These are phyloP conservation scores for Chlorella sorokiniana DNA, from an alignment of 139 green algal species.

Conservation along the genomic window DNA sequence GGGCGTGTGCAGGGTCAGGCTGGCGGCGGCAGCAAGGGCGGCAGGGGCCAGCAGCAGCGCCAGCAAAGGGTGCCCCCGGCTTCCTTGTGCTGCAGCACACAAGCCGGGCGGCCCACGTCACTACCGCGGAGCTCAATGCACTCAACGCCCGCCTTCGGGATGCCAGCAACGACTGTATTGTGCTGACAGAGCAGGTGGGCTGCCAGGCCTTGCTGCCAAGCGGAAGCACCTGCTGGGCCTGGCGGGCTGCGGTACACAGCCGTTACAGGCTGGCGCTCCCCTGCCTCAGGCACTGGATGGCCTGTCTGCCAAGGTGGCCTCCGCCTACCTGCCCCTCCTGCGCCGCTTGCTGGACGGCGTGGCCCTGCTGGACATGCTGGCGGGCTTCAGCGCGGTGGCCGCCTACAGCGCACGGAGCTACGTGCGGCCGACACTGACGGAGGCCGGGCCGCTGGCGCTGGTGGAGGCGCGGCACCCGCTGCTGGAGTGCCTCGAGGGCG, in stretches of 20 bases:
- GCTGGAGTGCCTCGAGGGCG: conserved; percentile 31
- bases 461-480: conserved; percentile 62
- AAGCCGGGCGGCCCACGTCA: conserved; percentile 52
- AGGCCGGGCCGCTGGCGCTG: conserved; percentile 55
- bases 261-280: background rate
- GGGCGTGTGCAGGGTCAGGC: background rate
- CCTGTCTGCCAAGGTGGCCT: conserved; percentile 38
- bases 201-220: conserved; percentile 14
- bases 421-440: conserved; percentile 48
- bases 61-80: too few relatives aligned
- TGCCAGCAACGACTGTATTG: conserved; percentile 78
- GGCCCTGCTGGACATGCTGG: conserved; percentile 84
- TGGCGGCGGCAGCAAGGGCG: background rate
- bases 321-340: conserved; percentile 65
- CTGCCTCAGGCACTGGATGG: conserved; percentile 67
- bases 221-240: too few relatives aligned
- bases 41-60: background rate
- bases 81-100: conserved; percentile 68
- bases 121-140: conserved; percentile 83
- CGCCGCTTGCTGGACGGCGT: conserved; percentile 77
- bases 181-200: conserved; percentile 77
- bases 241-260: too few relatives aligned
- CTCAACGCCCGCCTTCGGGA: conserved; percentile 85
- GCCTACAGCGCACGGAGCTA: conserved; percentile 24
- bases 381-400: conserved; percentile 60